Percentiles rank a stretch among this genome's conserved stretches.
phyloP scores from a whole-genome alignment of 768 basidiomycete genomes.

The Coprinopsis cinerea region DNA sequence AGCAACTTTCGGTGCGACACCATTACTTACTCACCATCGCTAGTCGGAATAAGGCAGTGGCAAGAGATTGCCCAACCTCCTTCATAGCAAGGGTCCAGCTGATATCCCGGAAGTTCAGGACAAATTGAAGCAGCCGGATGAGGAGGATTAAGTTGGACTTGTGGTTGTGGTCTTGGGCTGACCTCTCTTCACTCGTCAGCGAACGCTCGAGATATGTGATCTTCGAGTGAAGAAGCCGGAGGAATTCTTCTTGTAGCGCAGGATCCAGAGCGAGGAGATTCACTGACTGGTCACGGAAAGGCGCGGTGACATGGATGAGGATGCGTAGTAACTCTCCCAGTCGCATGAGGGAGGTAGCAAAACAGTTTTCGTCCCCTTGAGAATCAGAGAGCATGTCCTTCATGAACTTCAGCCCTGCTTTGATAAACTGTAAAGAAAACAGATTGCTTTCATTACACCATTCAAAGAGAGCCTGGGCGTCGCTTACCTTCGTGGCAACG shows the following conservation, averaged over 20 bases:
- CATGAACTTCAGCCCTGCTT: constrained; percentile 65
- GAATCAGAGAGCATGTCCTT: constrained; percentile 43
- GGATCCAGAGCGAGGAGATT: constrained; percentile 46
- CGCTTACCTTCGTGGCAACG: constrained; percentile 60
- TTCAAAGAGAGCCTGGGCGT: neutral
- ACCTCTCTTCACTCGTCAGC: constrained; percentile 22
- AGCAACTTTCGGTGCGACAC: neutral
- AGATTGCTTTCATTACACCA: neutral
- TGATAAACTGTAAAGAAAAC: constrained; percentile 52
- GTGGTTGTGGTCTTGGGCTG: constrained; percentile 26
- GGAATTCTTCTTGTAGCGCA: constrained; percentile 51
- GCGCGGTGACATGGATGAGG: constrained; percentile 62
- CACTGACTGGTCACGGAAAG: constrained; percentile 43
- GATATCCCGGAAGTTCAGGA: constrained; percentile 53
- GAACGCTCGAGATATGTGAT: constrained; percentile 35
- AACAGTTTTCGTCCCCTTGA: constrained; percentile 19
- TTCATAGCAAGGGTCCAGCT: constrained; percentile 49
- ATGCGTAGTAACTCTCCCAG: constrained; percentile 67
- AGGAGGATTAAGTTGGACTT: constrained; percentile 40
- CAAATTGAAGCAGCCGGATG: constrained; percentile 66
- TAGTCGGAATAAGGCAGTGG: constrained; percentile 40
- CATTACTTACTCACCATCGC: constrained; percentile 39
- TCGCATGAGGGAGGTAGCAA: constrained; percentile 40
- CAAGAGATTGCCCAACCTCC: constrained; percentile 38
- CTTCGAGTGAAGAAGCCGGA: constrained; percentile 41